Conservation (phyloP, 2,329 filamentous ascomycete species). For the Xylariales sp. region DNA sequence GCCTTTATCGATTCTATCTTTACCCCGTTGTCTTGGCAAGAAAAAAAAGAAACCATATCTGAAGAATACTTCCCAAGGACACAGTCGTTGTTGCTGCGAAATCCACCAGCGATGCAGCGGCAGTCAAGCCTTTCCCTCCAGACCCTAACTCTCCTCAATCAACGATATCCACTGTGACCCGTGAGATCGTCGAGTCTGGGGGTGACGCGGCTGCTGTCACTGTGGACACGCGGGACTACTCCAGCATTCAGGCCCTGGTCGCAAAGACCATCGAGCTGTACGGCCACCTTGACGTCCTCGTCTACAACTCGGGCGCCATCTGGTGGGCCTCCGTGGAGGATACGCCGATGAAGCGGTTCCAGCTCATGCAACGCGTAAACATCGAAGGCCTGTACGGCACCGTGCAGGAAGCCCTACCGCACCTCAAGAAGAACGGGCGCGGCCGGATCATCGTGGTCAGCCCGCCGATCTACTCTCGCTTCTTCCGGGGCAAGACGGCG, state of each 20-base stretch:
- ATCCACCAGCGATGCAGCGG: slow-evolving; percentile 59
- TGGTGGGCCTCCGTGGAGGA: slow-evolving; percentile 75
- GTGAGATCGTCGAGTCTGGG: slow-evolving; percentile 64
- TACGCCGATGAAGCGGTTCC: slow-evolving; percentile 72
- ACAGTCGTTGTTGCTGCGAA: slow-evolving; percentile 80
- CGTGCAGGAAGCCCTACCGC: slow-evolving; percentile 64
- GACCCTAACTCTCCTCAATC: slow-evolving; percentile 70
- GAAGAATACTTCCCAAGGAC: no score
- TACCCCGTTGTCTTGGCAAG: no score
- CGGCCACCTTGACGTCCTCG: slow-evolving; percentile 63
- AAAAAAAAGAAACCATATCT: no score
- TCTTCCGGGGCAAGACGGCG: slow-evolving; percentile 80
- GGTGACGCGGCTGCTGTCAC: slow-evolving; percentile 61
- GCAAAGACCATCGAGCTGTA: slow-evolving; percentile 52
- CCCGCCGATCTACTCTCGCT: slow-evolving; percentile 80
- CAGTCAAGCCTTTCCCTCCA: slow-evolving; percentile 60
- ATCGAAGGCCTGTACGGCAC: slow-evolving; percentile 70
- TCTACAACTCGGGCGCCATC: slow-evolving; percentile 84
- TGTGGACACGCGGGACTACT: slow-evolving; percentile 65
- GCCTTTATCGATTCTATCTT: not conserved
- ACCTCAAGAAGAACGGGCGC: slow-evolving; percentile 51
- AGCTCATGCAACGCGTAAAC: slow-evolving; percentile 73
- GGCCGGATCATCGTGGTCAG: slow-evolving; percentile 74
- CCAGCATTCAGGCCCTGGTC: slow-evolving; percentile 58
- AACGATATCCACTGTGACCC: slow-evolving; percentile 75